Evolutionary conservation across 2,329 filamentous ascomycete genomes (phyloP).

Genomic region (Penicillium oxalicum): DNA sequence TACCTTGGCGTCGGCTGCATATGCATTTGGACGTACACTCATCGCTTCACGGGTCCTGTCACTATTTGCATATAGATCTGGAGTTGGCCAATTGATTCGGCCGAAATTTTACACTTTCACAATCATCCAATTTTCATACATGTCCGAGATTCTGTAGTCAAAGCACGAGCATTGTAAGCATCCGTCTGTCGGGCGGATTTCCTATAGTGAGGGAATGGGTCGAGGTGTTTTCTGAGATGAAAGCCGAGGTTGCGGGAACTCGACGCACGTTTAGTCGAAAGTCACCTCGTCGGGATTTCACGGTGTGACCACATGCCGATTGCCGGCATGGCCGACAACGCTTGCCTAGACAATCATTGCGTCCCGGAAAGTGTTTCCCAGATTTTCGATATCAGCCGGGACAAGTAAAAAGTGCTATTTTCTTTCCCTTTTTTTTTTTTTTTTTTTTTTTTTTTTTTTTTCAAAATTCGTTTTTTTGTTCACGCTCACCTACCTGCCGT

Average conservation of each 20-base stretch:
- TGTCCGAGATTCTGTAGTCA: neutral
- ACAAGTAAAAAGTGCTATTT: too few species aligned
- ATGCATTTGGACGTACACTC: conserved; percentile 1
- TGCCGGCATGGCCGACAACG: conserved; percentile 3
- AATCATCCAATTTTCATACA: neutral
- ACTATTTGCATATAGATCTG: conserved; percentile 12
- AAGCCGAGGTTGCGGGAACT: neutral
- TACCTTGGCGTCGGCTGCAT: conserved; percentile 7
- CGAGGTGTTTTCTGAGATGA: neutral
- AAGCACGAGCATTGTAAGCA: neutral
- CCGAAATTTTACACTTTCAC: conserved; percentile 1
- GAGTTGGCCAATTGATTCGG: conserved; percentile 6
- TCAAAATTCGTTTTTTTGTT: too few species aligned
- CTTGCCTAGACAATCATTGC: too few species aligned
- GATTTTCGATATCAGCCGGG: too few species aligned
- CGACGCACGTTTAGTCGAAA: neutral
- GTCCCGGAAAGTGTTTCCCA: too few species aligned
- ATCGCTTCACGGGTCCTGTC: conserved; percentile 12
- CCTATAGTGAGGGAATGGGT: too few species aligned
- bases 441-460: too few species aligned
- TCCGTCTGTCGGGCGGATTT: too few species aligned
- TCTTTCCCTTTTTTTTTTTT: too few species aligned
- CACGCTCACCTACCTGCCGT: too few species aligned
- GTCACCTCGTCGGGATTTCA: conserved; percentile 6
- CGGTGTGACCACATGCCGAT: conserved; percentile 6